These are phyloP conservation scores for Tuber borchii DNA, from an alignment of 495 filamentous ascomycete species.

Conservation along the genomic window DNA sequence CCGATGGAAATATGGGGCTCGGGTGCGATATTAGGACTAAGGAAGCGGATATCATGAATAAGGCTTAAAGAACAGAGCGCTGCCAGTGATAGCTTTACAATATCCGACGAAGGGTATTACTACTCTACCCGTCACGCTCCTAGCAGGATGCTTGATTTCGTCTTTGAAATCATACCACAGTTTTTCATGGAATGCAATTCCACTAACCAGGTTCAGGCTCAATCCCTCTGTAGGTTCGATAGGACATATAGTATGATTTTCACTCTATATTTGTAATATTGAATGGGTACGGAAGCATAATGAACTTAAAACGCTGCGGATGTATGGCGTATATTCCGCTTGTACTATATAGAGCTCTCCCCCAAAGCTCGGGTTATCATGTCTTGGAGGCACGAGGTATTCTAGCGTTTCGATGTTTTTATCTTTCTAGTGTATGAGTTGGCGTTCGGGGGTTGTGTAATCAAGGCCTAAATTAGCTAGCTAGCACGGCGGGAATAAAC, in stretches of 20 bases:
- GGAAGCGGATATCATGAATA: neutral
- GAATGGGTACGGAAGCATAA: neutral
- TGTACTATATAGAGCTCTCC: neutral
- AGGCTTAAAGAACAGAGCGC: neutral
- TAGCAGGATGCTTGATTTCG: neutral
- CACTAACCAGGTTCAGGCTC: no score
- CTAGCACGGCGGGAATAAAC: neutral
- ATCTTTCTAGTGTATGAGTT: neutral
- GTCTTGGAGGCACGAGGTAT: neutral
- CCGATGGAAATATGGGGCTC: neutral
- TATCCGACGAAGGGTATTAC: neutral
- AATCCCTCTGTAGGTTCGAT: no score
- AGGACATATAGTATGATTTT: neutral
- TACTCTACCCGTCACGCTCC: neutral
- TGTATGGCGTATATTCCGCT: neutral
- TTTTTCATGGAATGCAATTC: neutral
- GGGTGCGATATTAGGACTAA: neutral
- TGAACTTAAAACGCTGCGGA: neutral
- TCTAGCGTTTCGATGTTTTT: conserved; percentile 4
- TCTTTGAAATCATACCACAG: neutral
- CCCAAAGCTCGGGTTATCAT: no score
- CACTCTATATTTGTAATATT: neutral
- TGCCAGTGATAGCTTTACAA: neutral
- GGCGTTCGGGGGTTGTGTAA: neutral
- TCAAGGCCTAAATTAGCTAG: neutral